Base-by-base conservation (phyloP, 352 stramenopile species). In the Nothophytophthora sp. region DNA sequence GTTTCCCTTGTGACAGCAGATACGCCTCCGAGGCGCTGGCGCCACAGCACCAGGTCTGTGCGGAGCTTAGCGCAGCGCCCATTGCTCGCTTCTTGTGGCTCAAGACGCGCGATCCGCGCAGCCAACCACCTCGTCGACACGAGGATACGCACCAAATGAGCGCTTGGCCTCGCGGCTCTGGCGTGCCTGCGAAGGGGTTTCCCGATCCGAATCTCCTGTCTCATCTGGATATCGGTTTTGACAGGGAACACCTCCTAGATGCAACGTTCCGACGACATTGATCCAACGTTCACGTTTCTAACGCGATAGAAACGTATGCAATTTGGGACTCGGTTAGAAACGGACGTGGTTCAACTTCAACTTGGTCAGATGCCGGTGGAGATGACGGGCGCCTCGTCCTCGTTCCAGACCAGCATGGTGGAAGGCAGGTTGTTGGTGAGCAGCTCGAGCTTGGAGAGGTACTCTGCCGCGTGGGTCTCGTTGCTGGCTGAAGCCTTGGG, bases 11-110 rank as follows among this genome's bases (percentile, higher is more conserved):
- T 42, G 60, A 61, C 50, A 84, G 50, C 50, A 64, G 36, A 30
- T 43, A 45, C 48, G 76, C 70, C 11, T 70, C 68, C 25, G 62
- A 54, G 18, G 50, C 50, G 29, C 59, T 73, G 15, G 59, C 56
- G 20, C 77, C 75, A 43, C 70, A 86, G 55, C 75, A 88, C 68
- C 73, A 85, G 38, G 76, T 79, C 53, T 75, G 68, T n/a, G n/a
- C n/a, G n/a, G n/a, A n/a, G n/a, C n/a, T n/a, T n/a, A n/a, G n/a
- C 15, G 50, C 55, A 0, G 57, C 71, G 5, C 71, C 74, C 71
- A 82, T 81, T 15, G 24, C 41, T 52, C 11, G 35, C 33, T 53
- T 28, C 28, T n/a, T 40, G 20, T 10, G 25, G 5, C n/a, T 33
- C 11, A 5, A 22, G 4, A 34, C 38, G 13, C 38, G 22, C 5